These are phyloP conservation scores for Melanomma pulvis-pyrius DNA, from an alignment of 495 filamentous ascomycete genomes.

Conservation along the genomic window DNA sequence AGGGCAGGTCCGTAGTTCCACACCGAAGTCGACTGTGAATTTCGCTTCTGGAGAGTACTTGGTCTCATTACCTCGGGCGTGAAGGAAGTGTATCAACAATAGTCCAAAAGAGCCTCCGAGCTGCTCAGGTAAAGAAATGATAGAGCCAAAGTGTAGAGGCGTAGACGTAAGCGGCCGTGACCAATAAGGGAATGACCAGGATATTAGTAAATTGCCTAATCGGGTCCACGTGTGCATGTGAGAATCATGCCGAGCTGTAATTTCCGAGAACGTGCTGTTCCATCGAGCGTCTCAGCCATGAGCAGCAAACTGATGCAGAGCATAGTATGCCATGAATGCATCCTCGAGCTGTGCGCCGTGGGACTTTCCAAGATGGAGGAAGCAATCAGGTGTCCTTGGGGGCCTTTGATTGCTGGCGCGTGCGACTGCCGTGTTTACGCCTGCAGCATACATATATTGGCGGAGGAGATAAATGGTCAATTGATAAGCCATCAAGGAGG, in stretches of 20 bases:
- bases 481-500: not conserved
- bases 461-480: not conserved
- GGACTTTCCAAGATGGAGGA: not conserved
- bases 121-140: too few species aligned
- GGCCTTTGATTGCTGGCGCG: not conserved
- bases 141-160: too few species aligned
- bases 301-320: not conserved
- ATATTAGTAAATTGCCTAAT: not conserved
- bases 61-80: too few species aligned
- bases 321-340: not conserved
- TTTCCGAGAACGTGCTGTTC: not conserved
- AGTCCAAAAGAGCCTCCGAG: too few species aligned
- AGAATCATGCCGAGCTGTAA: not conserved
- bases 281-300: not conserved
- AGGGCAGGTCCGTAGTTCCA: too few species aligned
- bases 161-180: too few species aligned
- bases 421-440: not conserved
- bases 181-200: not conserved
- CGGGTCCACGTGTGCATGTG: not conserved
- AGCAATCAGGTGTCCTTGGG: not conserved
- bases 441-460: not conserved
- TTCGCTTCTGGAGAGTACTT: too few species aligned
- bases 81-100: too few species aligned
- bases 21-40: too few species aligned
- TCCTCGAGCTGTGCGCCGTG: not conserved